Conservation (phyloP, 164 flowering plant genomes). For the Piper betle region DNA sequence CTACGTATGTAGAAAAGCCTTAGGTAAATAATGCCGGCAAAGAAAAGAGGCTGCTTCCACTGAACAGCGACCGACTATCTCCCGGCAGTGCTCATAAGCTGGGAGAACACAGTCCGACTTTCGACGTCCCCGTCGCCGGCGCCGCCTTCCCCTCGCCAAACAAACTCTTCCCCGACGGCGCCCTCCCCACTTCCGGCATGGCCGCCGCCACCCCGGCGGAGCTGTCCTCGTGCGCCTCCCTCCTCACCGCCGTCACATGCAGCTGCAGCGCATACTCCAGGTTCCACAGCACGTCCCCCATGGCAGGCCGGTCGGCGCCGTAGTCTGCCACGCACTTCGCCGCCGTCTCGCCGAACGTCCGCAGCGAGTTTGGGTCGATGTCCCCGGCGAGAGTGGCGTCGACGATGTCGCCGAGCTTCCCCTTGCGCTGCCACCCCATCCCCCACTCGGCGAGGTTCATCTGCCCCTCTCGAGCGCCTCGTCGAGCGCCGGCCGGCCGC, state of each 20-base stretch:
- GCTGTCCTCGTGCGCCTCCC: constrained; percentile 18
- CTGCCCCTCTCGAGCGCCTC: constrained; percentile 11
- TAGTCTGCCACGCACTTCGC: constrained; percentile 22
- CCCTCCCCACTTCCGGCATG: constrained; percentile 3
- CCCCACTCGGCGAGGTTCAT: constrained; percentile 19
- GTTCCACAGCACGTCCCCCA: constrained; percentile 33
- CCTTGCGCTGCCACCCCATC: too few species aligned
- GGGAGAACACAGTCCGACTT: constrained; percentile 13
- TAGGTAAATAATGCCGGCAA: too few species aligned
- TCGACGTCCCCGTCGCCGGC: constrained; percentile 5
- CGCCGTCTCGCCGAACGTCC: constrained; percentile 18
- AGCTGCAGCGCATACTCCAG: too few species aligned
- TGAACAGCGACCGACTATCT: too few species aligned
- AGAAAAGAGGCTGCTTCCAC: too few species aligned
- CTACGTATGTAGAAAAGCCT: too few species aligned
- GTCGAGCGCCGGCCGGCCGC: constrained; percentile 16
- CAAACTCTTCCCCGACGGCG: constrained; percentile 6
- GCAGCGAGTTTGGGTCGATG: constrained; percentile 15
- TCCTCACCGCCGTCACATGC: constrained; percentile 13
- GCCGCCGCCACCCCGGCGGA: constrained; percentile 2
- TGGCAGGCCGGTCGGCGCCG: constrained; percentile 22
- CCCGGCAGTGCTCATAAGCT: constrained; percentile 19
- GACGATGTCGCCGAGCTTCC: constrained; percentile 14
- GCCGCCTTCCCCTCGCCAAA: not conserved
- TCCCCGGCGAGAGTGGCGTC: constrained; percentile 14